Percentiles rank a stretch among this genome's conserved stretches.
Evolutionary conservation across 306 rosid genomes (phyloP).

Genomic region (Chamaecrista fasciculata): DNA sequence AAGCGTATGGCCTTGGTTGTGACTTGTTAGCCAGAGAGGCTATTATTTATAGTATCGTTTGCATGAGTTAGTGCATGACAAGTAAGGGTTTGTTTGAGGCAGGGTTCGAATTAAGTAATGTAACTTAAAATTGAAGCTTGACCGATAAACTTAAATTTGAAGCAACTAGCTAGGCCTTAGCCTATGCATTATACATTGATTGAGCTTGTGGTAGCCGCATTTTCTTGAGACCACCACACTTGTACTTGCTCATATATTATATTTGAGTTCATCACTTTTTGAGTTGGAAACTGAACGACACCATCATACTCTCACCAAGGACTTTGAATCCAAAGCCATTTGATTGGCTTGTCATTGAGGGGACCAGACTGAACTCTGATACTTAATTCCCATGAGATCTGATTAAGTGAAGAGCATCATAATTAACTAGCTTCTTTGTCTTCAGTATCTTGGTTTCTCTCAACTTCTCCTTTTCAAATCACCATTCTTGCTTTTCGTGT

Average conservation of each 20-base stretch:
- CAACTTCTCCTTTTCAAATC: neutral
- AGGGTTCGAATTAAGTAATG: neutral
- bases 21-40: neutral
- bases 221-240: slow-evolving; percentile 37
- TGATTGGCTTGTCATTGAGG: slow-evolving; percentile 44
- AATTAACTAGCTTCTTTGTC: slow-evolving; percentile 20
- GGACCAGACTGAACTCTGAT: slow-evolving; percentile 37
- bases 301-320: slow-evolving; percentile 27
- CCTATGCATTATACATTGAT: slow-evolving; percentile 15
- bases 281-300: slow-evolving; percentile 32
- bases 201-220: slow-evolving; percentile 25
- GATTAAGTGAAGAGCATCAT: slow-evolving; percentile 11
- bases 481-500: neutral
- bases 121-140: slow-evolving; percentile 10
- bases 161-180: neutral
- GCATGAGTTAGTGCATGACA: neutral
- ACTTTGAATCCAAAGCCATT: slow-evolving; percentile 26
- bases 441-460: neutral
- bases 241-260: slow-evolving; percentile 31
- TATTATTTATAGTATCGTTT: neutral
- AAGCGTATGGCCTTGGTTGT: neutral
- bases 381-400: slow-evolving; percentile 36
- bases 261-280: slow-evolving; percentile 22
- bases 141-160: slow-evolving; percentile 5
- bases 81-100: neutral